phyloP scores from a whole-genome alignment of 108 stramenopile species.

The Discostella pseudostelligera region DNA sequence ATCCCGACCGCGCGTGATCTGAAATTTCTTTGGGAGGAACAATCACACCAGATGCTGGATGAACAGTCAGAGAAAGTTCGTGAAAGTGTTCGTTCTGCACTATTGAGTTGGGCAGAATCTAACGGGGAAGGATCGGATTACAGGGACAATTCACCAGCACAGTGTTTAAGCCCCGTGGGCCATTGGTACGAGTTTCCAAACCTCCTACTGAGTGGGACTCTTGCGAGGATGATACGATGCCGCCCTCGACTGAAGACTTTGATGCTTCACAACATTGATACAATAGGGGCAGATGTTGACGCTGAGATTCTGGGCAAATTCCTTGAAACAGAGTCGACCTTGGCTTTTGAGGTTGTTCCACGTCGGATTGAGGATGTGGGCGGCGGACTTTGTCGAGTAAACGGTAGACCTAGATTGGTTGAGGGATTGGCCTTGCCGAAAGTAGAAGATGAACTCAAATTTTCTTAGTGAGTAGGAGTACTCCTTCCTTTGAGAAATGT shows the following conservation, averaged over 20 bases:
- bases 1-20: conserved; percentile 54
- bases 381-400: conserved; percentile 54
- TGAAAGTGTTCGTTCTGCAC: conserved; percentile 46
- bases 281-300: conserved; percentile 60
- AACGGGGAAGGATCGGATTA: conserved; percentile 59
- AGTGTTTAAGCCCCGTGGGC: conserved; percentile 61
- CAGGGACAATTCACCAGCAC: conserved; percentile 49
- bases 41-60: conserved; percentile 53
- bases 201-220: conserved; percentile 56
- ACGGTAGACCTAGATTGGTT: conserved; percentile 52
- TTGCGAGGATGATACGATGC: conserved; percentile 44
- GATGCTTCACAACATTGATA: conserved; percentile 72
- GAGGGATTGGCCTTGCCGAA: conserved; percentile 59
- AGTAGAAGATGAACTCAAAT: conserved; percentile 61
- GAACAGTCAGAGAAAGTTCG: conserved; percentile 59
- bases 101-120: conserved; percentile 52
- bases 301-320: conserved; percentile 56
- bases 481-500: neutral
- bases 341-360: conserved; percentile 60
- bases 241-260: conserved; percentile 60
- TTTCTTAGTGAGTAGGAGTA: conserved; percentile 37
- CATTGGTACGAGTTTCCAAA: conserved; percentile 67
- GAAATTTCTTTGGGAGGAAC: conserved; percentile 57
- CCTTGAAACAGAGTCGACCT: conserved; percentile 32
- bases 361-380: conserved; percentile 62